Evolutionary conservation across 2,329 filamentous ascomycete species (phyloP).

Genomic region (Phaeoacremonium minimum): DNA sequence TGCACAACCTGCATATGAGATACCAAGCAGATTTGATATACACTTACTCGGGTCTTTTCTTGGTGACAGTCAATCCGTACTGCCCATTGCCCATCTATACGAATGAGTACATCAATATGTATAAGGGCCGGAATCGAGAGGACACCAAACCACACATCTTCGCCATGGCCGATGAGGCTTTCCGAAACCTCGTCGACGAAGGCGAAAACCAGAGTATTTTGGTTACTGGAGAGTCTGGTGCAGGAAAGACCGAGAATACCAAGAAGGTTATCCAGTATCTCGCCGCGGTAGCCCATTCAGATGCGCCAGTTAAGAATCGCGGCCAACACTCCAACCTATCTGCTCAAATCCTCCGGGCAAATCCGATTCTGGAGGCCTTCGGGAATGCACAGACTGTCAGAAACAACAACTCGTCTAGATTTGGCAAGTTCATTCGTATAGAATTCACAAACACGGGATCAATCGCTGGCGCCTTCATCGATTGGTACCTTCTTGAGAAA

Average conservation of each 20-base stretch:
- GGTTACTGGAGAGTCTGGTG: constrained; percentile 95
- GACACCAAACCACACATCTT: constrained; percentile 97
- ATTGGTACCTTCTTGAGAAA: constrained; percentile 98
- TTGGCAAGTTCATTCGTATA: constrained; percentile 98
- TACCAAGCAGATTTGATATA: constrained; percentile 97
- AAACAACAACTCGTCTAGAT: constrained; percentile 97
- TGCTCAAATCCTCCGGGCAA: constrained; percentile 91
- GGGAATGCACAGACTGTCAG: constrained; percentile 97
- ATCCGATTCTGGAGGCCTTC: constrained; percentile 96
- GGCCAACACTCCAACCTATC: constrained; percentile 76
- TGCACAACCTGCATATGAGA: constrained; percentile 92
- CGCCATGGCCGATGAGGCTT: constrained; percentile 94
- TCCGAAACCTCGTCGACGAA: constrained; percentile 91
- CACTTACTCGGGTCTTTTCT: constrained; percentile 94
- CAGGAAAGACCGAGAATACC: constrained; percentile 97
- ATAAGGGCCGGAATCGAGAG: constrained; percentile 84
- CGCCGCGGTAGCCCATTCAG: constrained; percentile 84
- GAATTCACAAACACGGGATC: constrained; percentile 85
- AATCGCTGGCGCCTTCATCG: constrained; percentile 93
- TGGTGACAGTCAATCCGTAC: constrained; percentile 97
- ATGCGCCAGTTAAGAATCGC: constrained; percentile 63
- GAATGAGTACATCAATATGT: constrained; percentile 97
- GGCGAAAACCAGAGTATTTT: constrained; percentile 95
- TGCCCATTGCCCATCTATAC: constrained; percentile 91
- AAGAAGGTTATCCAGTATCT: constrained; percentile 99